Evolutionary conservation across 1,284 basidiomycete genomes (phyloP), one percentile per base, ranked within the genome.

Genomic region (Bondarzewia mesenterica): DNA sequence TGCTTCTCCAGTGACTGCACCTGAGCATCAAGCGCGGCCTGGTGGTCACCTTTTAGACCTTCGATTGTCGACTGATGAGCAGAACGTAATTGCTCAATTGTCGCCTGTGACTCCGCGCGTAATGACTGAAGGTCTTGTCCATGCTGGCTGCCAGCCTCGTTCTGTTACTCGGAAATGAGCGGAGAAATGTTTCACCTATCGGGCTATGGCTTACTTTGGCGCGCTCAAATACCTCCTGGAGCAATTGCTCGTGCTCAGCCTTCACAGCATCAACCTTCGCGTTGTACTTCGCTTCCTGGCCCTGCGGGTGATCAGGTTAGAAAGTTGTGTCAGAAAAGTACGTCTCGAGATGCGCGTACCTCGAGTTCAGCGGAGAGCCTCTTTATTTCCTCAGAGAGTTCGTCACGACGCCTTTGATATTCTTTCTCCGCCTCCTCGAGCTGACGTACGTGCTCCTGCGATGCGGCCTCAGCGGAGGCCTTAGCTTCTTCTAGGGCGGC

Each of bases 151-250:
- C 76, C 75, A 16, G 87, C 88, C 59, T 88, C 85, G 32, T 69
- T 69, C 85, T 89, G 50, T 14, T 50, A 20, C 20, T 20, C 22
- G 50, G 54, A 46, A 50, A 41, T 42, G 42, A 29, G 5, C 2
- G 44, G 27, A 20, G 5, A 22, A 12, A 25, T 36, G 25, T 45
- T 41, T 42, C 14, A 38, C 48, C 44, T 59, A 38, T n/a, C 22
- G 45, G 35, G 21, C 32, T 44, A 16, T 43, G 42, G 59, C 66
- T 40, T 51, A 82, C 88, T 77, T 88, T 90, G 14, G 88, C 88
- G 45, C 75, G 77, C 54, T 85, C 75, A 60, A 88, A 90, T 2
- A 80, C 82, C 51, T 85, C 77, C 56, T 82, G 68, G 21, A 90
- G 64, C 23, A 80, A 69, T 47, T 71, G 65, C n/a, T 75, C 72